phyloP scores from a whole-genome alignment of 2,329 filamentous ascomycete genomes.

The Aschersonia sp. region DNA sequence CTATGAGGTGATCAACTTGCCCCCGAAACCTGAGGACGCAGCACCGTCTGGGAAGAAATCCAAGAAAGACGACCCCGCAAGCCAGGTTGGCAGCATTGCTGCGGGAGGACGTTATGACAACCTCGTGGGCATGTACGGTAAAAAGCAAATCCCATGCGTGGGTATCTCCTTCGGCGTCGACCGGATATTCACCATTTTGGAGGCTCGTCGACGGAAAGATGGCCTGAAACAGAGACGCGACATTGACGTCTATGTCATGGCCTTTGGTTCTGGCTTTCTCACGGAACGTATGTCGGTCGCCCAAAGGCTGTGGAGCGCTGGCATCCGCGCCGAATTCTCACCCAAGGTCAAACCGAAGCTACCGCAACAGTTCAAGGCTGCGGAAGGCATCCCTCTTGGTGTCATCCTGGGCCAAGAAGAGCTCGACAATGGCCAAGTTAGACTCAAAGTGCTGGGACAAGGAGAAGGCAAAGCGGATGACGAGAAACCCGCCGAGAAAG shows the following conservation, averaged over 20 bases:
- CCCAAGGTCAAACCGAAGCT: slow-evolving; percentile 88
- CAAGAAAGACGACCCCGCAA: slow-evolving; percentile 37
- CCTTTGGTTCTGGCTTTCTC: slow-evolving; percentile 69
- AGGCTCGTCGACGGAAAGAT: slow-evolving; percentile 54
- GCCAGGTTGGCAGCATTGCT: slow-evolving; percentile 68
- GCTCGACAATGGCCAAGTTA: slow-evolving; percentile 66
- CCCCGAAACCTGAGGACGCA: slow-evolving; percentile 13
- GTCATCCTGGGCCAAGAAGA: slow-evolving; percentile 89
- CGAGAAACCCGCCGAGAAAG: slow-evolving; percentile 81
- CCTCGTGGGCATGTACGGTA: slow-evolving; percentile 87
- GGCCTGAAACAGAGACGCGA: slow-evolving; percentile 46
- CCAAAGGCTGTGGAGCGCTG: slow-evolving; percentile 66
- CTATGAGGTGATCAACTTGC: slow-evolving; percentile 73
- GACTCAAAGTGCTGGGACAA: slow-evolving; percentile 66
- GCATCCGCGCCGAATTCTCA: slow-evolving; percentile 69
- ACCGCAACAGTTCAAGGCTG: slow-evolving; percentile 79
- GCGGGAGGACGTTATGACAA: slow-evolving; percentile 88
- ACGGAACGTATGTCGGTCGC: slow-evolving; percentile 74
- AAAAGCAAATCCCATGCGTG: slow-evolving; percentile 54
- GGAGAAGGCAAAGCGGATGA: slow-evolving; percentile 56
- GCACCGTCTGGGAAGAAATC: slow-evolving; percentile 25
- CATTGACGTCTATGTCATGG: slow-evolving; percentile 84
- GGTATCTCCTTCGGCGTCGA: slow-evolving; percentile 84
- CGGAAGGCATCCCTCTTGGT: slow-evolving; percentile 75
- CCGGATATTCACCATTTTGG: slow-evolving; percentile 85